A percentile compares a stretch with the other conserved stretches of the same genome.
phyloP scores from a whole-genome alignment of 352 stramenopile species.

The Phytophthora colocasiae region DNA sequence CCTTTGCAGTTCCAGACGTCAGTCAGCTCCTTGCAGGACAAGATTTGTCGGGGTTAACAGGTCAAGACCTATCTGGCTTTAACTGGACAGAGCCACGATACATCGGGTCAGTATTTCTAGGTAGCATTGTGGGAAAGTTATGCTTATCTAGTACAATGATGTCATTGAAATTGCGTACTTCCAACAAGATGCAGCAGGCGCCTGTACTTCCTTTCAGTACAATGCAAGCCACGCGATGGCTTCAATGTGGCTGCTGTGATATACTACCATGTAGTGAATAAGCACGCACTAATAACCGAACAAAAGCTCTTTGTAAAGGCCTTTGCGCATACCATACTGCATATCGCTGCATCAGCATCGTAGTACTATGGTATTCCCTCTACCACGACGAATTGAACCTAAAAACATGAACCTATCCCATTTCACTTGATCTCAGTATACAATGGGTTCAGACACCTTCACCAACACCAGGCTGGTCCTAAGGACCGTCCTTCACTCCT shows the following conservation, averaged over 20 bases:
- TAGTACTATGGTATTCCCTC: constrained; percentile 6
- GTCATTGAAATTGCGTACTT: too few species aligned
- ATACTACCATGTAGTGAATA: too few species aligned
- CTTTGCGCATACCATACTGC: not conserved
- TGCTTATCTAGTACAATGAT: too few species aligned
- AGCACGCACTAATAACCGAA: too few species aligned
- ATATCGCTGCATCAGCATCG: constrained; percentile 2
- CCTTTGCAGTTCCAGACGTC: constrained; percentile 26
- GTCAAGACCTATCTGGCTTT: constrained; percentile 20
- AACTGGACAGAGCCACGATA: not conserved
- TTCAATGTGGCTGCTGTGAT: too few species aligned
- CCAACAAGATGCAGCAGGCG: too few species aligned
- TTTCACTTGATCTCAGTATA: constrained; percentile 11
- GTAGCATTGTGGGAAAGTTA: too few species aligned
- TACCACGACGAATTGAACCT: constrained; percentile 16
- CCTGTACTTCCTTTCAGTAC: too few species aligned
- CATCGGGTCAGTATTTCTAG: not conserved
- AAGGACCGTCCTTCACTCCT: constrained; percentile 7
- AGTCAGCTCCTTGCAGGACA: constrained; percentile 26
- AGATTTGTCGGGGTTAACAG: constrained; percentile 17
- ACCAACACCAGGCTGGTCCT: not conserved
- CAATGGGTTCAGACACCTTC: constrained; percentile 4
- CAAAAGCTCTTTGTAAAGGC: too few species aligned
- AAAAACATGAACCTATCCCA: constrained; percentile 14
- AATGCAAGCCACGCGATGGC: too few species aligned